These are phyloP conservation scores for Excoecaria agallocha DNA, from an alignment of 345 rosid species.

Conservation along the genomic window DNA sequence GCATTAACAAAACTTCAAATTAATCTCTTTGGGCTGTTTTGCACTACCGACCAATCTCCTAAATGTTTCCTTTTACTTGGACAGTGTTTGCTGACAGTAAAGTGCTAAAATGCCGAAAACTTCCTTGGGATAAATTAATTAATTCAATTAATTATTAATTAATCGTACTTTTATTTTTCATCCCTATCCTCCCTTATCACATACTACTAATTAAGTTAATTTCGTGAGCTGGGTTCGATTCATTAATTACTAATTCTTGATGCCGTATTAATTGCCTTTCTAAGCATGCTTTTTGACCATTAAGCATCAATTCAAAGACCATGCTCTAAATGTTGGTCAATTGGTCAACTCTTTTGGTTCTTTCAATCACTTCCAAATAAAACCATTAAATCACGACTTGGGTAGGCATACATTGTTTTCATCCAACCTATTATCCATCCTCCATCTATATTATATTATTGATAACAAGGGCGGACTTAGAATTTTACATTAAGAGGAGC, in stretches of 20 bases:
- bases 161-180: not conserved
- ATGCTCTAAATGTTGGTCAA: conserved; percentile 6
- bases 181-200: conserved; percentile 1
- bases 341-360: not conserved
- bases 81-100: not conserved
- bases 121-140: not conserved
- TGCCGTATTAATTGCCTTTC: not conserved
- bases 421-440: not conserved
- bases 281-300: conserved; percentile 4
- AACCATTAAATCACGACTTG: not conserved
- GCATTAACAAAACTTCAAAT: conserved; percentile 8
- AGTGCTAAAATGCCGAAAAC: conserved; percentile 13
- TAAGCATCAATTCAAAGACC: not conserved
- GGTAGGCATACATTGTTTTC: conserved; percentile 16
- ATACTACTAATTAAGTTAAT: not conserved
- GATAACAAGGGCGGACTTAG: not conserved
- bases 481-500: not conserved
- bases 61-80: conserved; percentile 8
- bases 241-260: not conserved
- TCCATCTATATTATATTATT: not conserved
- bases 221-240: not conserved
- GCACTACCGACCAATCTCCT: conserved; percentile 12
- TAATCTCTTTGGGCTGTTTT: not conserved
- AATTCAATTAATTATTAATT: no score
- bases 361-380: not conserved